A percentile compares a stretch with the other conserved stretches of the same genome.
Evolutionary conservation across 148 eudicot genomes (phyloP).

Genomic region (Vaccinium darrowii): DNA sequence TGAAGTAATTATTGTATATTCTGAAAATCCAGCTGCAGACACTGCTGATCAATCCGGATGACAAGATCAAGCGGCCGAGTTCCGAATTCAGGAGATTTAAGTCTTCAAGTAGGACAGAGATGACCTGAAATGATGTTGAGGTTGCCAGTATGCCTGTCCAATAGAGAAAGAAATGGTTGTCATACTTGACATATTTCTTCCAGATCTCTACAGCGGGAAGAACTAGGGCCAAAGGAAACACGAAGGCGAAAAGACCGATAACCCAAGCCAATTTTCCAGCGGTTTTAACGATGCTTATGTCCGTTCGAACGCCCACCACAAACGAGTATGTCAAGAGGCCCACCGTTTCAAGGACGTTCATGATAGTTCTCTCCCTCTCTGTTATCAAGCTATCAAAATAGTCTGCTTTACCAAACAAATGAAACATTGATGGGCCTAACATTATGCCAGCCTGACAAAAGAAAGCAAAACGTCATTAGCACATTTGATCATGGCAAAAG

Average conservation of each 20-base stretch:
- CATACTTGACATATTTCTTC: not conserved
- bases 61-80: not conserved
- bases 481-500: not conserved
- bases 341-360: not conserved
- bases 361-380: not conserved
- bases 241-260: not conserved
- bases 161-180: not conserved
- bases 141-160: not conserved
- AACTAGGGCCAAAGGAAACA: not conserved
- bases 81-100: slow-evolving; percentile 6
- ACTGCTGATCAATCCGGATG: not conserved
- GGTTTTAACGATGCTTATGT: not conserved
- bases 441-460: not conserved
- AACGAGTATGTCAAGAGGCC: not conserved
- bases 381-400: not conserved
- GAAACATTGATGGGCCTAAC: not conserved
- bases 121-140: not conserved
- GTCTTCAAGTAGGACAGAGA: slow-evolving; percentile 1
- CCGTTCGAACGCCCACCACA: not conserved
- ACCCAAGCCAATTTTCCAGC: not conserved
- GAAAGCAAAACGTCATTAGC: not conserved
- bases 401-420: not conserved
- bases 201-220: not conserved
- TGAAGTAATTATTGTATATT: not conserved
- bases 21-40: not conserved